phyloP scores from a whole-genome alignment of 2,329 filamentous ascomycete species.

The Penicillium digitatum region DNA sequence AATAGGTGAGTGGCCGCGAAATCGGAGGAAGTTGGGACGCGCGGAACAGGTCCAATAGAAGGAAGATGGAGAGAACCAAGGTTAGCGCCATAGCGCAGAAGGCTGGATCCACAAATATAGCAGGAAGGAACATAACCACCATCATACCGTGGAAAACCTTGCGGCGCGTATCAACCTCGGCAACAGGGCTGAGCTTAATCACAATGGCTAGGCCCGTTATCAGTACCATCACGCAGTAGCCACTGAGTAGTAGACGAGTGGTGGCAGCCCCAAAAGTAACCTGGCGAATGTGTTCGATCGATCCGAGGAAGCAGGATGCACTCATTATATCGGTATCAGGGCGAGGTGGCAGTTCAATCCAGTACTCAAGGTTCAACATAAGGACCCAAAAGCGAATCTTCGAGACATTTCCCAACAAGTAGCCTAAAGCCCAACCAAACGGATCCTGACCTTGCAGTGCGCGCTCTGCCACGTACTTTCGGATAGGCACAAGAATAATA shows the following conservation, averaged over 20 bases:
- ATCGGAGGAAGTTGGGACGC: constrained; percentile 89
- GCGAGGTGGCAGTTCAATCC: constrained; percentile 66
- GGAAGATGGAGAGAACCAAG: constrained; percentile 75
- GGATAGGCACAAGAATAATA: constrained; percentile 67
- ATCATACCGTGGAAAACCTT: constrained; percentile 99
- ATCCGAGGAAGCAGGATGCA: constrained; percentile 51
- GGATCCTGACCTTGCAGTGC: constrained; percentile 74
- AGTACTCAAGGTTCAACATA: constrained; percentile 63
- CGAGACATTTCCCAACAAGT: constrained; percentile 75
- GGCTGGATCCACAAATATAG: constrained; percentile 78
- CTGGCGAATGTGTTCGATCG: constrained; percentile 63
- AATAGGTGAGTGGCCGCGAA: constrained; percentile 77
- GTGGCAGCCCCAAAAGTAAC: constrained; percentile 69
- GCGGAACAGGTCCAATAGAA: constrained; percentile 82
- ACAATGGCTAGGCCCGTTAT: constrained; percentile 68
- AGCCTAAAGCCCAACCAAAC: constrained; percentile 87
- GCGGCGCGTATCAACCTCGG: constrained; percentile 89
- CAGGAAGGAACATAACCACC: constrained; percentile 89
- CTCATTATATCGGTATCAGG: constrained; percentile 30
- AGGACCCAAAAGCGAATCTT: constrained; percentile 69
- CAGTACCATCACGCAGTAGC: constrained; percentile 70
- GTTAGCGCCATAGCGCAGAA: constrained; percentile 77
- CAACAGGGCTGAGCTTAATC: constrained; percentile 67
- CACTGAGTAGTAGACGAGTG: constrained; percentile 70
- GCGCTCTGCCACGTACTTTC: constrained; percentile 62